Percentiles rank a stretch among this genome's conserved stretches.
phyloP scores from a whole-genome alignment of 306 rosid genomes.

The Leucaena leucocephala region DNA sequence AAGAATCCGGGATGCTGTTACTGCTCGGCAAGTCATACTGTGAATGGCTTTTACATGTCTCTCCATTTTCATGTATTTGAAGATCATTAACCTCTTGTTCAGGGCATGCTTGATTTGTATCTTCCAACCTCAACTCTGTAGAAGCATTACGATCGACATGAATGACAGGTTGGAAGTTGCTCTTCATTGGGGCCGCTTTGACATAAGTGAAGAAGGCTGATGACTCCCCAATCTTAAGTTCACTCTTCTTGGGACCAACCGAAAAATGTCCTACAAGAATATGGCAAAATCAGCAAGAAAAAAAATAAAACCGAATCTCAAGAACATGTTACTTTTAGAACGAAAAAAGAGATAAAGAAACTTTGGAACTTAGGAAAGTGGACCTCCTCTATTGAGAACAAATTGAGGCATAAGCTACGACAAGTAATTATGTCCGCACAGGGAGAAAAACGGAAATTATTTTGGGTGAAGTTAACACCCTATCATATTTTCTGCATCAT shows the following conservation, averaged over 20 bases:
- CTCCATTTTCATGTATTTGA: slow-evolving; percentile 60
- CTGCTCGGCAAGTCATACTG: slow-evolving; percentile 77
- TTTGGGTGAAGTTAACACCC: background rate
- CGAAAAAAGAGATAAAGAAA: background rate
- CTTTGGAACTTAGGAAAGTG: background rate
- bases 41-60: slow-evolving; percentile 60
- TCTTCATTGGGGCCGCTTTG: slow-evolving; percentile 55
- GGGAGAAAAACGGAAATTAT: slow-evolving; percentile 19
- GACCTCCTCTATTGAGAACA: background rate
- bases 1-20: slow-evolving; percentile 67
- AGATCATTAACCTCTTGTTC: slow-evolving; percentile 49
- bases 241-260: slow-evolving; percentile 78
- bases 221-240: slow-evolving; percentile 89
- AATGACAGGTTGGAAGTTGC: slow-evolving; percentile 52
- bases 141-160: slow-evolving; percentile 44
- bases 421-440: slow-evolving; percentile 17
- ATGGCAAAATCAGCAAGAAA: slow-evolving; percentile 23
- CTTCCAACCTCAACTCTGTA: slow-evolving; percentile 48
- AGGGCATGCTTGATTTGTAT: slow-evolving; percentile 43
- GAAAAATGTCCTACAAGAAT: slow-evolving; percentile 55
- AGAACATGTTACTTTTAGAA: slow-evolving; percentile 4
- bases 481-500: background rate
- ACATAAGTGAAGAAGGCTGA: slow-evolving; percentile 94
- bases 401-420: slow-evolving; percentile 10
- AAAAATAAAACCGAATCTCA: slow-evolving; percentile 24